Evolutionary conservation across 176 grass and related monocot genomes (phyloP).

Genomic region (Triticum dicoccoides): DNA sequence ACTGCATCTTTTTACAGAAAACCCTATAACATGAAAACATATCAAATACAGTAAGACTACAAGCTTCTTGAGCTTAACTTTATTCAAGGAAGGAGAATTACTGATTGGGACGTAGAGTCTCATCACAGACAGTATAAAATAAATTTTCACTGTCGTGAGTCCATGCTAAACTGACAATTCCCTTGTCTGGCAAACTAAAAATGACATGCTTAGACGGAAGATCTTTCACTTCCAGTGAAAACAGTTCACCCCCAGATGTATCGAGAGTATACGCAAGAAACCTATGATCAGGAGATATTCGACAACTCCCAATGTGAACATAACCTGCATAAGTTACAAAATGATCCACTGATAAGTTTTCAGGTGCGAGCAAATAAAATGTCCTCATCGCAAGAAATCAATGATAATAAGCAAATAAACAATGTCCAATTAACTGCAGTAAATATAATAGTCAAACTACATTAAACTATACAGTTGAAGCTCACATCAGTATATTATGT

Average conservation of each 20-base stretch:
- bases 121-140: slow-evolving; percentile 78
- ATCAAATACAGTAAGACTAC: slow-evolving; percentile 11
- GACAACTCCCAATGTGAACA: slow-evolving; percentile 87
- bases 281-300: slow-evolving; percentile 85
- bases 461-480: background rate
- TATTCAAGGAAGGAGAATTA: slow-evolving; percentile 38
- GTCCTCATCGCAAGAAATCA: background rate
- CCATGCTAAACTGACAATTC: slow-evolving; percentile 93
- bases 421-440: background rate
- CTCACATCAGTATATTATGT: slow-evolving; percentile 1
- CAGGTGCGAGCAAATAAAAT: slow-evolving; percentile 12
- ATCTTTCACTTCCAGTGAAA: slow-evolving; percentile 79
- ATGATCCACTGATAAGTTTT: slow-evolving; percentile 11
- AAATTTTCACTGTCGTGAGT: slow-evolving; percentile 54
- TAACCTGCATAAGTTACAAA: slow-evolving; percentile 60
- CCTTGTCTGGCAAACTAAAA: slow-evolving; percentile 49
- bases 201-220: slow-evolving; percentile 51
- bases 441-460: slow-evolving; percentile 15
- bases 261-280: slow-evolving; percentile 89
- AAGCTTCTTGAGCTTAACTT: background rate
- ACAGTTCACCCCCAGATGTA: slow-evolving; percentile 86
- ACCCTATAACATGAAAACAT: slow-evolving; percentile 51
- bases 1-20: slow-evolving; percentile 66
- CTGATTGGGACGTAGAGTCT: slow-evolving; percentile 78
- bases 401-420: slow-evolving; percentile 7